These are phyloP conservation scores for Cutaneotrichosporon dermatis DNA, from an alignment of 1,284 basidiomycete genomes.

Conservation along the genomic window DNA sequence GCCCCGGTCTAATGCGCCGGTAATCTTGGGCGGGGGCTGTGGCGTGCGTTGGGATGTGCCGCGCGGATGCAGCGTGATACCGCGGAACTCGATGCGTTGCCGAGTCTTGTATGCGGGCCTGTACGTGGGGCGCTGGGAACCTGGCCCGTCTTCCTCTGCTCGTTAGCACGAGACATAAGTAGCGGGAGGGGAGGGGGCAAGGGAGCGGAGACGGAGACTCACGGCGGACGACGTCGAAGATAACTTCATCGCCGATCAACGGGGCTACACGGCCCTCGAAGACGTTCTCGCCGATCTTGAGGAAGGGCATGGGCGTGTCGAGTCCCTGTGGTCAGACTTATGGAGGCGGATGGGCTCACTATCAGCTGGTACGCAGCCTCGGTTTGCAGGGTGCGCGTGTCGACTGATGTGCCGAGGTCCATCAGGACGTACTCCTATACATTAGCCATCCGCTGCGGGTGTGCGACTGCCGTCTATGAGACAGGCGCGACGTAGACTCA, in stretches of 20 bases:
- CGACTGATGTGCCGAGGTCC: constrained; percentile 38
- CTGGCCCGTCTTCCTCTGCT: constrained; percentile 26
- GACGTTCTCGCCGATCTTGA: constrained; percentile 45
- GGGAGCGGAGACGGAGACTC: too few species aligned
- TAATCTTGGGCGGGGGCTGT: background rate
- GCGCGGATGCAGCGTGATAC: constrained; percentile 23
- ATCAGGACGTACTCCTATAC: constrained; percentile 39
- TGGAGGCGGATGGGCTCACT: constrained; percentile 18
- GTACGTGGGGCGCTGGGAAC: constrained; percentile 24
- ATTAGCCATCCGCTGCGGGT: too few species aligned
- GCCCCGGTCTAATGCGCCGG: constrained; percentile 1
- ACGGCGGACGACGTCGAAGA: constrained; percentile 39
- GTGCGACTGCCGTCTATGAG: too few species aligned
- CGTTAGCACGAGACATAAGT: too few species aligned
- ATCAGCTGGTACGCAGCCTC: constrained; percentile 42
- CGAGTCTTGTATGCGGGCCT: constrained; percentile 28
- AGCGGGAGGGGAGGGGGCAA: too few species aligned
- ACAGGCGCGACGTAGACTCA: too few species aligned
- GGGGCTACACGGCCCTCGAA: constrained; percentile 39
- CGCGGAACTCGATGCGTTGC: constrained; percentile 33
- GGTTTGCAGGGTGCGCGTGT: constrained; percentile 30
- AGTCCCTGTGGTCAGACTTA: constrained; percentile 34
- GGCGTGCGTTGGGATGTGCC: background rate
- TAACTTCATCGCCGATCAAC: constrained; percentile 45
- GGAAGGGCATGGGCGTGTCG: constrained; percentile 44